Base-by-base conservation (phyloP, 169 alveolate genomes). In the Plasmodium adleri region DNA sequence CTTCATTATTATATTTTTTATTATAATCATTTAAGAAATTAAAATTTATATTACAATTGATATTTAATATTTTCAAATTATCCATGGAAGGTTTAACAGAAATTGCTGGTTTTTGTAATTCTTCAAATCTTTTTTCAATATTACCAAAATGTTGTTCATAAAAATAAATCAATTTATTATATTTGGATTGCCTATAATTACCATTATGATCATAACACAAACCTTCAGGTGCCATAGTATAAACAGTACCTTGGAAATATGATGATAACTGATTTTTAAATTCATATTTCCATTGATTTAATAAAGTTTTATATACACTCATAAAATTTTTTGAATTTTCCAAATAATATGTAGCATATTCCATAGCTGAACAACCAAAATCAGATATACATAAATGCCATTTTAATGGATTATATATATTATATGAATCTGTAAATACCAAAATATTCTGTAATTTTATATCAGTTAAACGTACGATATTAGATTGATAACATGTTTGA, bases 311-410 rank as follows among this genome's bases (percentile, higher is more conserved):
- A 72, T 80, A 80, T 15, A 22, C 62, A 28, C 58, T 50, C 39
- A 72, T 67, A 43, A 13, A 43, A 22, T 60, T 62, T 68, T 56
- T 80, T 22, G 80, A 56, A 80, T 80, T 80, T 80, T 80, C 90
- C 24, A 80, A 47, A 60, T 68, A 66, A n/a, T 39, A 80, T 17
- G 90, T 80, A 17, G 90, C 90, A 68, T 80, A 80, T 80, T 80
- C 90, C 83, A 80, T 80, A 54, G 85, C 90, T 4, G 96, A 94
- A 62, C 94, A 94, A 20, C 96, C 96, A 74, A 94, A 94, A 60
- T 94, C 96, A 10, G 96, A 93, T 22, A 94, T 93, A 58, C 92
- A 80, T 52, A 94, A 72, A 47, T 92, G 83, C 96, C 96, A 94
- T 60, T 72, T 71, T 72, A 94, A 22, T 1, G 96, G 96, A 52